These are phyloP conservation scores for Dalbergia cultrata DNA, from an alignment of 306 rosid genomes.

Conservation along the genomic window DNA sequence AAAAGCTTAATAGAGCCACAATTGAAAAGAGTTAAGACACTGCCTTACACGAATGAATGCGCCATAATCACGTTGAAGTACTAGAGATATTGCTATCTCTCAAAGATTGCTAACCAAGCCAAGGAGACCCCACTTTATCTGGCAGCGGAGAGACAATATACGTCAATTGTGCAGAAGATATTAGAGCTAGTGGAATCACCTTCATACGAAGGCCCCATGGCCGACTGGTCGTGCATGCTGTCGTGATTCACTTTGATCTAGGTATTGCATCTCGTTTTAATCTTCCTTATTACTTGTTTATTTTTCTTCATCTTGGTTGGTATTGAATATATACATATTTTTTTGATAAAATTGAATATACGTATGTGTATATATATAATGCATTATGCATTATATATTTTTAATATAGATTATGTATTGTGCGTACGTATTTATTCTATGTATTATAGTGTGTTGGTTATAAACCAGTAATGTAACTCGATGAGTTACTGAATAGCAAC, in stretches of 20 bases:
- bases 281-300: too few species aligned
- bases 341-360: too few species aligned
- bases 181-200: background rate
- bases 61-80: background rate
- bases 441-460: too few species aligned
- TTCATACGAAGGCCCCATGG: constrained; percentile 7
- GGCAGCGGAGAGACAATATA: background rate
- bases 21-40: background rate
- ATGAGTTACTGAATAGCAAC: too few species aligned
- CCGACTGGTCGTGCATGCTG: constrained; percentile 8
- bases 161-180: background rate
- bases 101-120: background rate
- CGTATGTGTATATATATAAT: too few species aligned
- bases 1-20: background rate
- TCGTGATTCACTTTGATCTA: background rate
- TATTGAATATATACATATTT: too few species aligned
- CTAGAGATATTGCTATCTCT: background rate
- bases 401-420: too few species aligned
- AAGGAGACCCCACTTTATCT: constrained; percentile 31
- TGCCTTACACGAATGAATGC: constrained; percentile 6
- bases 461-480: too few species aligned
- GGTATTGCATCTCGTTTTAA: background rate
- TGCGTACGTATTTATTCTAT: too few species aligned
- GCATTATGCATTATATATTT: too few species aligned
- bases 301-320: too few species aligned